Evolutionary conservation across 371 early-diverging fungal genomes (phyloP).

Genomic region (Catenaria anguillulae): DNA sequence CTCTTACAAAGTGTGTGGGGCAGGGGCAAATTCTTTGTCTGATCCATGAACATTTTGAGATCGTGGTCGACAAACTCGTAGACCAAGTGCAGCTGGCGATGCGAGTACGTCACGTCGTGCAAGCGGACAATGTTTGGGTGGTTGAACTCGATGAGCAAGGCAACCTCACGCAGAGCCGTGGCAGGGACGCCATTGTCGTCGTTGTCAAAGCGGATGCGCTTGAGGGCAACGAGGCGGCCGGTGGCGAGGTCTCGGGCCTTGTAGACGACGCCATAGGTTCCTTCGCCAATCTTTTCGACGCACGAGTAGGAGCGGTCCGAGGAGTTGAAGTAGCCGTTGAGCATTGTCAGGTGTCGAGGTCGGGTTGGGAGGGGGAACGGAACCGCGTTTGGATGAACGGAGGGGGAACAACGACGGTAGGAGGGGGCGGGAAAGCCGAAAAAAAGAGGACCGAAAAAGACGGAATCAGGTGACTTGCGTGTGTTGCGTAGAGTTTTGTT

Average conservation of each 20-base stretch:
- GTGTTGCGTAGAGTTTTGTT: too few species aligned
- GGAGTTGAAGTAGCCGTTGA: too few species aligned
- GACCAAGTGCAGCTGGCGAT: conserved; percentile 75
- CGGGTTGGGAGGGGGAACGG: too few species aligned
- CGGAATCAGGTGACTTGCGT: too few species aligned
- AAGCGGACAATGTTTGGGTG: conserved; percentile 82
- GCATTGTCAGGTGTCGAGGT: too few species aligned
- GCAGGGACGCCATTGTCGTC: conserved; percentile 92
- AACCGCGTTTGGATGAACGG: too few species aligned
- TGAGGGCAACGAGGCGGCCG: conserved; percentile 77
- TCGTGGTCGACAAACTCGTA: conserved; percentile 95
- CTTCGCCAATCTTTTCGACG: conserved; percentile 90
- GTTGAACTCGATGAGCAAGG: conserved; percentile 80
- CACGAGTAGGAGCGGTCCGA: neutral
- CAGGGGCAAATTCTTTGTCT: conserved; percentile 35
- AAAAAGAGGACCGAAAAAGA: too few species aligned
- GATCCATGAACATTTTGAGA: conserved; percentile 85
- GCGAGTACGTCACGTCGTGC: conserved; percentile 73
- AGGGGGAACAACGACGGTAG: too few species aligned
- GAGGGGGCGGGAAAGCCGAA: too few species aligned
- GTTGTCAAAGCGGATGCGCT: conserved; percentile 79
- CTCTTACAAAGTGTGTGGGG: conserved; percentile 64
- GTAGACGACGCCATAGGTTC: conserved; percentile 95
- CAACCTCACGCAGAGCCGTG: conserved; percentile 91
- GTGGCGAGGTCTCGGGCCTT: conserved; percentile 65